Evolutionary conservation across 2,329 filamentous ascomycete genomes (phyloP).

Genomic region (Boeremia lycopersici): DNA sequence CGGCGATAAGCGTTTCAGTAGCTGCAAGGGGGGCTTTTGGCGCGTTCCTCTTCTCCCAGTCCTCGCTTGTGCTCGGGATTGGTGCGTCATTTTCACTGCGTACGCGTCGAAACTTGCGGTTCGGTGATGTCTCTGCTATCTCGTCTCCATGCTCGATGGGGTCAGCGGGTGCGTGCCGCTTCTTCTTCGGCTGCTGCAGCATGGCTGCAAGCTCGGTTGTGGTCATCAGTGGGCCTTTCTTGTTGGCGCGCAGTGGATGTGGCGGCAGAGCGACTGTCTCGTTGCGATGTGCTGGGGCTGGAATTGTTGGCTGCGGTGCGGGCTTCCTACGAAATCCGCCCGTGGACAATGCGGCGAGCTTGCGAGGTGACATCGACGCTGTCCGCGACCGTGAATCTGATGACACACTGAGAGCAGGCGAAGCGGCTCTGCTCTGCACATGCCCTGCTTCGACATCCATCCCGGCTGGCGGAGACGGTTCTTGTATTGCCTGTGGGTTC

Average conservation of each 20-base stretch:
- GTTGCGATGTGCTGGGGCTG: slow-evolving; percentile 9
- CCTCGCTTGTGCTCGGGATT: slow-evolving; percentile 34
- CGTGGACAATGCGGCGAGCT: slow-evolving; percentile 27
- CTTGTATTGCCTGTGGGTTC: neutral
- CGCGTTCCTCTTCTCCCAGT: slow-evolving; percentile 39
- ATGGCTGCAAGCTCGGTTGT: slow-evolving; percentile 37
- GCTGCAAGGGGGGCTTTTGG: slow-evolving; percentile 11
- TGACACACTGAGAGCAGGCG: slow-evolving; percentile 12
- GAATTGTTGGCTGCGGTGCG: slow-evolving; percentile 4
- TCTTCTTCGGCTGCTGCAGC: slow-evolving; percentile 27
- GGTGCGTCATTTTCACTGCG: slow-evolving; percentile 43
- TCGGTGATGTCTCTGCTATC: neutral
- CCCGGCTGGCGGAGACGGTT: slow-evolving; percentile 4
- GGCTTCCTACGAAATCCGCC: slow-evolving; percentile 35
- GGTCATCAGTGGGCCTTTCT: slow-evolving; percentile 31
- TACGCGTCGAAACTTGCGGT: slow-evolving; percentile 34
- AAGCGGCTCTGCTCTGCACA: slow-evolving; percentile 3
- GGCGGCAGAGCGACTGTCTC: slow-evolving; percentile 24
- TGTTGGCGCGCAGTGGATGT: slow-evolving; percentile 26
- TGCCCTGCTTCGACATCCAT: slow-evolving; percentile 1
- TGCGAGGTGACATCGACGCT: slow-evolving; percentile 20
- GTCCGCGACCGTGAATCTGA: slow-evolving; percentile 16
- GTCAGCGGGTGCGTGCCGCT: slow-evolving; percentile 16
- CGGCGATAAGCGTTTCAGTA: neutral
- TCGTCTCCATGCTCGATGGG: slow-evolving; percentile 30